Conservation (phyloP, 1,139 yeast species). For the Debaryomycetaceae sp. region DNA sequence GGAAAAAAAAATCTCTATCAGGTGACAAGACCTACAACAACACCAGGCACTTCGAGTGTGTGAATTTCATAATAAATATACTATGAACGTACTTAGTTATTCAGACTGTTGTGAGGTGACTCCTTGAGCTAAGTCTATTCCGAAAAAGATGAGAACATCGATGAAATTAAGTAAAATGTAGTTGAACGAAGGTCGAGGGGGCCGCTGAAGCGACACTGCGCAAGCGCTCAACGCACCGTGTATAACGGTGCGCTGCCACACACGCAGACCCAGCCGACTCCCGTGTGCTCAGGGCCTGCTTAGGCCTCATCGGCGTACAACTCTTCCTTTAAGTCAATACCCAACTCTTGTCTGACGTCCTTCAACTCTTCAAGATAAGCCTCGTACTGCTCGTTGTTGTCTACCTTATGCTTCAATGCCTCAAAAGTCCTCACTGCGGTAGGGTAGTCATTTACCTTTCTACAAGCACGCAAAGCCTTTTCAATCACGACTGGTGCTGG, state of each 20-base stretch:
- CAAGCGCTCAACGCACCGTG: not conserved
- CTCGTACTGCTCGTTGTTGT: slow-evolving; percentile 86
- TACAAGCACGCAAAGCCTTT: slow-evolving; percentile 95
- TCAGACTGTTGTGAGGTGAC: not conserved
- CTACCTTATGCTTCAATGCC: slow-evolving; percentile 92
- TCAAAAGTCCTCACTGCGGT: slow-evolving; percentile 98
- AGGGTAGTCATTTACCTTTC: slow-evolving; percentile 98
- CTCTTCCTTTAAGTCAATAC: slow-evolving; percentile 92
- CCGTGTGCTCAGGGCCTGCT: slow-evolving; percentile 2
- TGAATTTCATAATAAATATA: not conserved
- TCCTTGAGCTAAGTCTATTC: not conserved
- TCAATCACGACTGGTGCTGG: slow-evolving; percentile 97
- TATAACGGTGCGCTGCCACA: too few relatives aligned
- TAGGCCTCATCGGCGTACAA: slow-evolving; percentile 46
- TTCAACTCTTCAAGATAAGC: slow-evolving; percentile 95
- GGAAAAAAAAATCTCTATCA: too few relatives aligned
- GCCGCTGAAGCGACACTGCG: not conserved
- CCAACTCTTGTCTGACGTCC: slow-evolving; percentile 88
- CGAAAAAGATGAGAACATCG: not conserved
- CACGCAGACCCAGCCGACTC: too few relatives aligned
- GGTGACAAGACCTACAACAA: not conserved
- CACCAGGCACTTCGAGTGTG: not conserved
- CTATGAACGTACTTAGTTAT: not conserved
- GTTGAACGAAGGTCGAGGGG: not conserved
- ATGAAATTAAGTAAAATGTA: not conserved